Evolutionary conservation across 225 moss, liverwort and hornwort genomes (phyloP).

Genomic region (Pseudisothecium myosuroides): DNA sequence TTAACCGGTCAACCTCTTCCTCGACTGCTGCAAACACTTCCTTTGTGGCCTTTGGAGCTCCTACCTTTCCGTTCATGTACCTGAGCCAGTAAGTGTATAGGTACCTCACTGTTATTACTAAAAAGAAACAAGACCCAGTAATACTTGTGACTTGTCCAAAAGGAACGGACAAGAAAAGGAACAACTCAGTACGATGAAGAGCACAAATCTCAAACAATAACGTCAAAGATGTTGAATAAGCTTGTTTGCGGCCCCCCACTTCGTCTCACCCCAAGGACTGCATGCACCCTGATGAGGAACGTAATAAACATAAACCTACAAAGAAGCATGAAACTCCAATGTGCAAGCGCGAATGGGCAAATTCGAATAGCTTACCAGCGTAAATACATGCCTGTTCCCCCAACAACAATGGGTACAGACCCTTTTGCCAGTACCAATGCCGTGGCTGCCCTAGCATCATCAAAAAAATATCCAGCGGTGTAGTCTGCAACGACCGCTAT

Average conservation of each 20-base stretch:
- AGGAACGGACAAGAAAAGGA: background rate
- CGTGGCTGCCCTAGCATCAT: constrained; percentile 82
- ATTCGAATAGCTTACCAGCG: constrained; percentile 46
- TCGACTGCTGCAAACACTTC: constrained; percentile 64
- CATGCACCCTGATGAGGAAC: background rate
- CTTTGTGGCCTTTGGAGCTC: constrained; percentile 82
- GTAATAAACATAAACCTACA: background rate
- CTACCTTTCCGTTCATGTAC: constrained; percentile 87
- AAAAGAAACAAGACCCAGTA: background rate
- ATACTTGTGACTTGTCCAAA: background rate
- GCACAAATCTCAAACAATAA: background rate
- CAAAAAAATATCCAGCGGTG: constrained; percentile 77
- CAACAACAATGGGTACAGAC: constrained; percentile 75
- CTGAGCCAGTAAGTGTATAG: constrained; percentile 13
- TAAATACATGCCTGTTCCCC: constrained; percentile 90
- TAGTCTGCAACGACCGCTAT: constrained; percentile 46
- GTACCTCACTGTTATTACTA: background rate
- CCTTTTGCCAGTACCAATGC: constrained; percentile 59
- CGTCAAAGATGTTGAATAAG: background rate
- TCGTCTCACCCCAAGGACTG: background rate
- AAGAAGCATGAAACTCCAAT: background rate
- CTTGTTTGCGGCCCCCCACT: background rate
- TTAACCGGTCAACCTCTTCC: constrained; percentile 41
- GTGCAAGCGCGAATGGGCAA: background rate
- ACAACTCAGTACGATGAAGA: background rate